A percentile compares a stretch with the other conserved stretches of the same genome.
Evolutionary conservation across 108 stramenopile species (phyloP).

Genomic region (Cylindrotheca closterium): DNA sequence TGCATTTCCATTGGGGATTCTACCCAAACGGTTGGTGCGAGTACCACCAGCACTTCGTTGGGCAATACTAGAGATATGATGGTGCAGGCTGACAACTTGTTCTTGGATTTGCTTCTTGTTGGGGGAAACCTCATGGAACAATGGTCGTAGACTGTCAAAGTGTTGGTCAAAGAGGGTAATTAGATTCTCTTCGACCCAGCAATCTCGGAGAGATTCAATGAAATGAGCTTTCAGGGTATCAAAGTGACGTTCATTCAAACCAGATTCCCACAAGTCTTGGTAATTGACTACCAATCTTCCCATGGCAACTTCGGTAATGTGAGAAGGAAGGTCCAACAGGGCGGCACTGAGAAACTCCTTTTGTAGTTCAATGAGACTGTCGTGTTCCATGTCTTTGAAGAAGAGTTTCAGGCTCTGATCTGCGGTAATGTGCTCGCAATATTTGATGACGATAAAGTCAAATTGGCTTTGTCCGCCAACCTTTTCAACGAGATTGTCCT

Average conservation of each 20-base stretch:
- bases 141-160: no score
- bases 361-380: conserved; percentile 5
- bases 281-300: not conserved
- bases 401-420: not conserved
- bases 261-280: not conserved
- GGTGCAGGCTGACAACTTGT: no score
- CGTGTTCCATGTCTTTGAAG: not conserved
- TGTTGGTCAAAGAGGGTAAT: no score
- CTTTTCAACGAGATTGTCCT: conserved; percentile 6
- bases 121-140: no score
- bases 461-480: conserved; percentile 1
- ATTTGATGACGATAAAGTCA: not conserved
- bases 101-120: no score
- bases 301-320: no score
- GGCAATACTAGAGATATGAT: no score
- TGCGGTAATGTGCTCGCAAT: not conserved
- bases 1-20: no score
- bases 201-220: not conserved
- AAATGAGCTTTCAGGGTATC: conserved; percentile 1
- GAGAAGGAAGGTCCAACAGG: not conserved
- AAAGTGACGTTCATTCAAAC: conserved; percentile 1
- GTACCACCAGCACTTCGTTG: no score
- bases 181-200: not conserved
- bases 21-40: no score
- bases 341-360: not conserved